phyloP scores from a whole-genome alignment of 495 filamentous ascomycete species.

The Podospora pseudoanserina region DNA sequence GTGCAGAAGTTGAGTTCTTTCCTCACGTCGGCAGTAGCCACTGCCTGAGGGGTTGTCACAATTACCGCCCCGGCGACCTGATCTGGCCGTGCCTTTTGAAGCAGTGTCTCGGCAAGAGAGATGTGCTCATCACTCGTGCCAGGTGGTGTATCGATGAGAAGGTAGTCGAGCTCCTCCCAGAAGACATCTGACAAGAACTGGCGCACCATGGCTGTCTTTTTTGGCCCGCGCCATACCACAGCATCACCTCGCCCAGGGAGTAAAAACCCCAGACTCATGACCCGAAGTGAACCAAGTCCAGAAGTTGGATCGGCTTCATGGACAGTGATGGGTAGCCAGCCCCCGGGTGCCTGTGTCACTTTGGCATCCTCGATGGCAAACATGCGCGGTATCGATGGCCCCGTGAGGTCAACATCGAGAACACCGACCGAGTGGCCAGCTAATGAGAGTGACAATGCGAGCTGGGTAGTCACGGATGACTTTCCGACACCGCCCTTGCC shows the following conservation, averaged over 20 bases:
- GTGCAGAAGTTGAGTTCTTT: conserved; percentile 96
- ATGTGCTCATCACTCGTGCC: conserved; percentile 98
- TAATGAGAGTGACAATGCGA: conserved; percentile 83
- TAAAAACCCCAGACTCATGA: conserved; percentile 93
- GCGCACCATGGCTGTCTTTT: conserved; percentile 98
- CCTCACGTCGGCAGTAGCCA: conserved; percentile 86
- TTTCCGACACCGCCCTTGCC: conserved; percentile 98
- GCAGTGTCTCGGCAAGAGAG: conserved; percentile 79
- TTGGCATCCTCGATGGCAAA: conserved; percentile 84
- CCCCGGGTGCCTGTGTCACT: conserved; percentile 81
- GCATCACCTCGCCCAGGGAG: conserved; percentile 78
- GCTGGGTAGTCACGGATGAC: conserved; percentile 92
- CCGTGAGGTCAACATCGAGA: conserved; percentile 93
- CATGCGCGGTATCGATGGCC: conserved; percentile 91
- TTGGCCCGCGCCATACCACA: conserved; percentile 95
- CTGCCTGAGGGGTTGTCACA: conserved; percentile 93
- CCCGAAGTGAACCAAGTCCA: conserved; percentile 64
- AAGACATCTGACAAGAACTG: conserved; percentile 90
- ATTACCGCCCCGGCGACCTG: conserved; percentile 78
- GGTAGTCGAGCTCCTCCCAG: conserved; percentile 85
- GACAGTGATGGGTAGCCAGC: conserved; percentile 85
- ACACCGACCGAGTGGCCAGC: conserved; percentile 85
- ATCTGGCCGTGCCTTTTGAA: conserved; percentile 57
- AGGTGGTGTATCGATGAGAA: conserved; percentile 93
- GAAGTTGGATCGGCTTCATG: conserved; percentile 52